Base-by-base conservation (phyloP, 148 eudicot genomes). In the Rheum nobile region DNA sequence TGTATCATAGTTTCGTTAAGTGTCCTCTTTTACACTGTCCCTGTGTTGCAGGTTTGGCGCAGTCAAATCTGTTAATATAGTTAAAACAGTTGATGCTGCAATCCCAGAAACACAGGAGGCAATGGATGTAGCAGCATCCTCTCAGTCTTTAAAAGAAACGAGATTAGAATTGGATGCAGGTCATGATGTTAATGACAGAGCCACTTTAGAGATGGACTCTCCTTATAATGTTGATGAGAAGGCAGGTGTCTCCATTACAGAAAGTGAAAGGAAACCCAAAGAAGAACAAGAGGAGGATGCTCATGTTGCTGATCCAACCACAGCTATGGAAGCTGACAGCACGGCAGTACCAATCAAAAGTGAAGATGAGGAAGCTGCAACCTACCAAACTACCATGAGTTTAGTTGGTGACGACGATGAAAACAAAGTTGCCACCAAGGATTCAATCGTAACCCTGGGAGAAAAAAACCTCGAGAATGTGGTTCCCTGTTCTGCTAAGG, bases 31-130 rank as follows among this genome's bases (percentile, higher is more conserved):
- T 39, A 31, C n/a, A 65, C 4, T 3, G 19, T 65, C 32, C 10
- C n/a, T 29, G 50, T 57, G 22, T 68, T 85, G 82, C 84, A 93
- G 98, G 90, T 90, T 90, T 83, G 98, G 98, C 42, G 79, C 87
- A 37, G 91, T 93, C 75, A 82, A 82, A 74, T 86, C 98, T 55
- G 63, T 89, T 31, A 84, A 90, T 75, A 79, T 86, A 75, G 90
- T 85, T 34, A 90, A 83, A 81, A 72, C 72, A 41, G 34, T 29
- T 24, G 59, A 35, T 74, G 1, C 61, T 67, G 61, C 72, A 13
- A 42, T 38, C 63, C 67, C 67, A 34, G 83, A 88, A 79, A 72
- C 77, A 47, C 61, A 39, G 69, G 79, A 76, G 70, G 77, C 48
- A 10, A 17, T 21, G 19, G 75, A 74, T 75, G 74, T 54, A 74